phyloP scores from a whole-genome alignment of 768 basidiomycete species.

The Botryobasidium botryosum region DNA sequence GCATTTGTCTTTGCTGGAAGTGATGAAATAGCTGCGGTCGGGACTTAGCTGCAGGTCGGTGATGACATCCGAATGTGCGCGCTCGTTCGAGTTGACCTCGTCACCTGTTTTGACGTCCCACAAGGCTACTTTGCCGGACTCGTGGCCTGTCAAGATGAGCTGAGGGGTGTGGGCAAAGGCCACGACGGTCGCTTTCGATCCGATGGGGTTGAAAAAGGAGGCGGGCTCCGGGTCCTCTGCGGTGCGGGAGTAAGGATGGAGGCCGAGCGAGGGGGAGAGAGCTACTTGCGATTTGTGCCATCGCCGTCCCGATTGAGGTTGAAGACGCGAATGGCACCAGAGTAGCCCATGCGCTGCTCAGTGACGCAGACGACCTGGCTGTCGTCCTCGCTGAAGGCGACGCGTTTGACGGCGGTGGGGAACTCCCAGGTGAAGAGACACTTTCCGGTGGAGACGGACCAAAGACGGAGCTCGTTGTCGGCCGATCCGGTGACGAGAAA shows the following conservation, averaged over 20 bases:
- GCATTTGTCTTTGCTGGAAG: constrained; percentile 91
- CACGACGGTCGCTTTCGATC: constrained; percentile 94
- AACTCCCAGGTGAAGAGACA: constrained; percentile 95
- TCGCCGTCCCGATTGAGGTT: constrained; percentile 70
- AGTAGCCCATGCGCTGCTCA: constrained; percentile 89
- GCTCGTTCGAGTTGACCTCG: constrained; percentile 66
- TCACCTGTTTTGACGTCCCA: constrained; percentile 82
- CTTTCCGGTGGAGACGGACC: constrained; percentile 80
- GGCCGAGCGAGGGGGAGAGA: neutral
- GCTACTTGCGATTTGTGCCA: constrained; percentile 64
- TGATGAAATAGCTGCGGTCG: constrained; percentile 89
- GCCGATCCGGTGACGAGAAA: constrained; percentile 86
- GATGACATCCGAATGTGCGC: constrained; percentile 71
- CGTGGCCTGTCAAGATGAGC: constrained; percentile 83
- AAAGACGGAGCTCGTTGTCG: constrained; percentile 83
- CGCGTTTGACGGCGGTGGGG: constrained; percentile 93
- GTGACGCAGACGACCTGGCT: constrained; percentile 80
- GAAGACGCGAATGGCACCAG: constrained; percentile 84
- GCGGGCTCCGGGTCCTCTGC: constrained; percentile 61
- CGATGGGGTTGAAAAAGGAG: constrained; percentile 70
- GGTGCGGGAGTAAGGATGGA: constrained; percentile 1
- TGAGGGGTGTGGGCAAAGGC: constrained; percentile 68
- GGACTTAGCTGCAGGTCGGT: constrained; percentile 85
- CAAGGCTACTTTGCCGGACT: constrained; percentile 85
- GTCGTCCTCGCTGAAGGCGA: constrained; percentile 78